Conservation (phyloP, 2,329 filamentous ascomycete genomes). For the Tolypocladium ophioglossoides region DNA sequence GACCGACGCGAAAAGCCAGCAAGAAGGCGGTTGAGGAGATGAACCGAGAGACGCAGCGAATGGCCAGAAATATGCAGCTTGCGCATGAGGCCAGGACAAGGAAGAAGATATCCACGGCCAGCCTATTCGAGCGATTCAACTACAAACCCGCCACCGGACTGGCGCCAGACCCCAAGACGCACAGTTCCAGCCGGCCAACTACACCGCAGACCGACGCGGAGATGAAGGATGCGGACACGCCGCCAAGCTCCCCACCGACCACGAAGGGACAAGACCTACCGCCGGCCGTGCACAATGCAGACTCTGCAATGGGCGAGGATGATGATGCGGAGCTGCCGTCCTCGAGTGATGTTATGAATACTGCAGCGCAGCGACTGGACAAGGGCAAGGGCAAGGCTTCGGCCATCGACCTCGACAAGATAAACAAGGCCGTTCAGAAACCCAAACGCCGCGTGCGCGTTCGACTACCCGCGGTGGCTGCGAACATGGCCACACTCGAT, state of each 20-base stretch:
- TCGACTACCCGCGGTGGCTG: constrained; percentile 30
- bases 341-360: constrained; percentile 23
- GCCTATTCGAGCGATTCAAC: constrained; percentile 77
- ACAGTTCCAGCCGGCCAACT: constrained; percentile 45
- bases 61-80: constrained; percentile 83
- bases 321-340: constrained; percentile 25
- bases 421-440: constrained; percentile 14
- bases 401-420: constrained; percentile 6
- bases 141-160: constrained; percentile 40
- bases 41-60: constrained; percentile 84
- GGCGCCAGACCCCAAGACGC: constrained; percentile 22
- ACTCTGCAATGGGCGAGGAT: constrained; percentile 9
- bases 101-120: constrained; percentile 79
- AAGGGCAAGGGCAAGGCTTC: constrained; percentile 52
- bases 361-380: constrained; percentile 26
- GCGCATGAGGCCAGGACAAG: constrained; percentile 82
- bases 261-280: constrained; percentile 17
- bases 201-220: constrained; percentile 44
- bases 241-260: constrained; percentile 58
- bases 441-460: constrained; percentile 39
- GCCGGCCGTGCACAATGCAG: constrained; percentile 3
- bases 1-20: constrained; percentile 74
- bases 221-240: constrained; percentile 45
- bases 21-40: constrained; percentile 95
- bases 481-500: constrained; percentile 28